phyloP scores from a whole-genome alignment of 2,329 filamentous ascomycete genomes.

The Fusarium pininemorale region DNA sequence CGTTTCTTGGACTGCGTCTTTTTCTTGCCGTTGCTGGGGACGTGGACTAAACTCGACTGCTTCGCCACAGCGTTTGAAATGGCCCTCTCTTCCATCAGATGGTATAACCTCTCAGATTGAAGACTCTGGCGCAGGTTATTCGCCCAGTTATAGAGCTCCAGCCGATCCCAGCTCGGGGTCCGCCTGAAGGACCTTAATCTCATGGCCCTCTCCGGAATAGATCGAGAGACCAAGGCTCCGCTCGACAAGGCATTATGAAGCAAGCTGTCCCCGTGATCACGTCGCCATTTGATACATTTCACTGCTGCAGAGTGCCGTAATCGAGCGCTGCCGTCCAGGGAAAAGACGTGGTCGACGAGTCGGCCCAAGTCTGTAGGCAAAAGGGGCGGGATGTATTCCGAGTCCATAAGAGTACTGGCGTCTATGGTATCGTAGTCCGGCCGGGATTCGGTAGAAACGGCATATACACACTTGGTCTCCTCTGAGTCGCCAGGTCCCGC shows the following conservation, averaged over 20 bases:
- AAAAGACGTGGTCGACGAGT: constrained; percentile 80
- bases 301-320: constrained; percentile 83
- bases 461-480: constrained; percentile 65
- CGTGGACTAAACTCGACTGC: constrained; percentile 35
- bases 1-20: background rate
- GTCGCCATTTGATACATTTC: constrained; percentile 80
- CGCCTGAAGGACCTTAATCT: constrained; percentile 18
- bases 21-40: constrained; percentile 1
- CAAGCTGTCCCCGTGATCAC: constrained; percentile 39
- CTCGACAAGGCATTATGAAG: constrained; percentile 32
- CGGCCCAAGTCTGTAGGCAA: constrained; percentile 75
- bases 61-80: background rate
- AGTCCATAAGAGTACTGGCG: constrained; percentile 90
- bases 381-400: constrained; percentile 86
- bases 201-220: constrained; percentile 28
- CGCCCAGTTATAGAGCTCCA: constrained; percentile 51
- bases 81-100: constrained; percentile 33
- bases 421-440: constrained; percentile 87
- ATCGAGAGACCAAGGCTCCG: constrained; percentile 22
- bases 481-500: constrained; percentile 46
- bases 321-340: constrained; percentile 79
- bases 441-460: constrained; percentile 77
- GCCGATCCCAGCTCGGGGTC: constrained; percentile 42
- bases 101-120: constrained; percentile 44
- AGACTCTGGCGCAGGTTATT: constrained; percentile 50